Evolutionary conservation across 257 asterid species (phyloP).

Genomic region (Nyctanthes arbortristis): DNA sequence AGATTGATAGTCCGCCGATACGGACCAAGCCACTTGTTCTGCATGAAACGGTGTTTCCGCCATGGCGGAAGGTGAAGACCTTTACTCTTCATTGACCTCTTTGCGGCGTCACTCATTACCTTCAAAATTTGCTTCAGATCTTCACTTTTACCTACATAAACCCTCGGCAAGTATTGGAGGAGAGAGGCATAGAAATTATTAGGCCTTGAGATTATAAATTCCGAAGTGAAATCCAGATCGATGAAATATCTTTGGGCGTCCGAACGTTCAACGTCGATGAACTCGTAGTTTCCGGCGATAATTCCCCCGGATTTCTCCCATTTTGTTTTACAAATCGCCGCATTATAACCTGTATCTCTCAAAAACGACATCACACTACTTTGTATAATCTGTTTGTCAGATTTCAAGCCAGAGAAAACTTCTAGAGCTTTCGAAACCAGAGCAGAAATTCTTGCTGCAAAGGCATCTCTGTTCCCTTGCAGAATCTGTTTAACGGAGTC

Average conservation of each 20-base stretch:
- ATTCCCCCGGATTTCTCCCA: slow-evolving; percentile 78
- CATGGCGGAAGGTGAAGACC: slow-evolving; percentile 72
- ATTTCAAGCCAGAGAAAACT: slow-evolving; percentile 30
- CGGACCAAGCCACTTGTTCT: slow-evolving; percentile 70
- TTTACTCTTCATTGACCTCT: slow-evolving; percentile 57
- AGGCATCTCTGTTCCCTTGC: slow-evolving; percentile 41
- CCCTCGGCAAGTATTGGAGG: slow-evolving; percentile 39
- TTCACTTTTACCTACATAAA: slow-evolving; percentile 58
- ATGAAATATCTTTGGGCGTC: slow-evolving; percentile 49
- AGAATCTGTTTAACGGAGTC: slow-evolving; percentile 30
- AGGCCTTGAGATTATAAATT: slow-evolving; percentile 78
- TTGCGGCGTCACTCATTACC: slow-evolving; percentile 57
- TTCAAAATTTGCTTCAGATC: slow-evolving; percentile 55
- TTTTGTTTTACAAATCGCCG: slow-evolving; percentile 72
- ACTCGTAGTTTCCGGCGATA: slow-evolving; percentile 69
- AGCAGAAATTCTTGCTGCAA: slow-evolving; percentile 29
- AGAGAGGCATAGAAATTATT: slow-evolving; percentile 46
- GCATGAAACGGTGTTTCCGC: slow-evolving; percentile 81
- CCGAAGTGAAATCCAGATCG: slow-evolving; percentile 66
- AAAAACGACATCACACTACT: slow-evolving; percentile 67
- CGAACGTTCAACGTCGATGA: slow-evolving; percentile 51
- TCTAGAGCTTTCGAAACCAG: slow-evolving; percentile 39
- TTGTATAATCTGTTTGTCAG: slow-evolving; percentile 28
- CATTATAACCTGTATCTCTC: slow-evolving; percentile 65
- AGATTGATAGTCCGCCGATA: slow-evolving; percentile 57